Evolutionary conservation across 2,329 filamentous ascomycete genomes (phyloP), one percentile per base, ranked within the genome.

Genomic region (Neoscytalidium dimidiatum): DNA sequence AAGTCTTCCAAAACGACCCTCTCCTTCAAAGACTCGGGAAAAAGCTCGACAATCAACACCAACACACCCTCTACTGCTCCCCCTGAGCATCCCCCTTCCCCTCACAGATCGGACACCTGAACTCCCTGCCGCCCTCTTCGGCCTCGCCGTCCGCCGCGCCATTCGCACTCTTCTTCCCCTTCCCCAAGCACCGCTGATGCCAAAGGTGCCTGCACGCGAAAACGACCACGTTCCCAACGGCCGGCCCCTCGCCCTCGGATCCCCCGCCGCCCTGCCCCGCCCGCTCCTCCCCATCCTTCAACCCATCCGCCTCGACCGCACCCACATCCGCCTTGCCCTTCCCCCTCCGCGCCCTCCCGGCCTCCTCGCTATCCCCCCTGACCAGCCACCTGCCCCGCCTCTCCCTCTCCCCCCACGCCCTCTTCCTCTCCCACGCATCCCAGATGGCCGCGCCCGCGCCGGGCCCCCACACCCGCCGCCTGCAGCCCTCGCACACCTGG

Each of bases 401-500:
- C 80, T 48, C 76, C 72, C 68, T 75, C 62, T 75, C 78, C 63
- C 82, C 82, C 7, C 79, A 75, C 46, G 78, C 77, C 66, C 79
- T 79, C 69, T 81, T 86, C 64, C 85, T 84, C 75, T 95, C 88
- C 93, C 92, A 98, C 0, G 89, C 89, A 58, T 91, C 88, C 82
- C 92, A 97, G 1, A 96, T 85, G n/a, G 38, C 48, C 0, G 87
- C 85, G 0, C 91, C 90, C 0, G 92, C 89, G 0, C 93, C 94
- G 0, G 94, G 92, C 0, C 95, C 96, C 94, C 95, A 99, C 1
- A 93, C 86, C 6, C 94, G 84, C 53, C 86, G 86, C 53, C 89
- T 89, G 71, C 96, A 99, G 0, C 88, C 89, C 77, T 97, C 94
- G 74, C 96, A 99, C 0, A 90, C 90, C 62, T 94, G 94, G 0